Evolutionary conservation across 2,329 filamentous ascomycete species (phyloP), one percentile per base, ranked within the genome.

Genomic region (Cordyceps tenuipes): DNA sequence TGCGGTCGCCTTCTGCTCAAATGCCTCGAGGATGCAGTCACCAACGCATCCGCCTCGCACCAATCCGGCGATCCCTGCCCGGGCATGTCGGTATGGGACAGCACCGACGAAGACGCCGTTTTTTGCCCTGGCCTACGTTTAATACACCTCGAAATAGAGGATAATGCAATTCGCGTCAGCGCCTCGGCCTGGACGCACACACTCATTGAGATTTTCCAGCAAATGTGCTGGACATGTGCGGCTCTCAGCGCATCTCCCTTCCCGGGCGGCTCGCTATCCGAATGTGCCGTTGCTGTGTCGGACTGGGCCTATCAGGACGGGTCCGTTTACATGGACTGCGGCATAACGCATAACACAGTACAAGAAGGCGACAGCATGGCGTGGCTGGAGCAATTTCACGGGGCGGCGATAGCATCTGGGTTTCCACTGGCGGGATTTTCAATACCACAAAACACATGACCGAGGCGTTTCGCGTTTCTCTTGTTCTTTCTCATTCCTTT

Each of bases 221-320:
- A 73, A 55, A 72, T 74, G 71, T 70, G 69, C 10, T 75, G 72
- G 72, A 69, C 67, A 1, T 74, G 71, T 29, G 71, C 72, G 1
- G 66, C 66, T 1, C 65, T 74, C 10, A 73, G 70, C 53, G 64
- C 71, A 1, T 73, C 72, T 1, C 72, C 72, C 0, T 70, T 73
- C 52, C 68, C 68, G 0, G 67, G 66, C 3, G 36, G 51, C 21
- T 63, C 65, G 0, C 48, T 72, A 0, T 71, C 70, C 0, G 72
- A 74, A 55, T 69, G 69, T 19, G 63, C 64, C 8, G 56, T 70
- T 13, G 69, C 71, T 34, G 63, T 74, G 5, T 65, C 69, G 0
- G 68, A 70, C 34, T 74, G 71, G 68, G 64, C 63, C 2, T 72
- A 73, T 46, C 58, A 66, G 36, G 63, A 69, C n/a, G 70, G 69